Evolutionary conservation across 805 yeast genomes (phyloP).

Genomic region (Debaryomyces tyrocola): DNA sequence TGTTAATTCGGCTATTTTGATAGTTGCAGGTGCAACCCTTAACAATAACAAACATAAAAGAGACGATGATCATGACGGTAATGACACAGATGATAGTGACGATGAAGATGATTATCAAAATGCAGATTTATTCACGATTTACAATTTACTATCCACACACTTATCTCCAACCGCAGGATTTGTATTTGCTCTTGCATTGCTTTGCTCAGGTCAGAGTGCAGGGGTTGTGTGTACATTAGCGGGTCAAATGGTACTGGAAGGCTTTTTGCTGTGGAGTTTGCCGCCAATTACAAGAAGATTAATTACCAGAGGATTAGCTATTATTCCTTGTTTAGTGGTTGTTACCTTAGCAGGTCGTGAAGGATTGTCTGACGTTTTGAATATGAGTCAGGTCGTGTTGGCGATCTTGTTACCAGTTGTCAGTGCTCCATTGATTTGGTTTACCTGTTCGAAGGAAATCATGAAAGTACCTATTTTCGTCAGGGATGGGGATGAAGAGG

Average conservation of each 20-base stretch:
- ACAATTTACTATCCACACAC: conserved; percentile 64
- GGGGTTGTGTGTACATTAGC: conserved; percentile 93
- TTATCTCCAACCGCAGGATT: conserved; percentile 85
- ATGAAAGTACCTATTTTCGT: conserved; percentile 55
- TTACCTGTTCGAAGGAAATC: conserved; percentile 66
- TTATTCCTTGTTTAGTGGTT: conserved; percentile 79
- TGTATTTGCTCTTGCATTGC: conserved; percentile 83
- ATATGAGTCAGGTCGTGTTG: conserved; percentile 80
- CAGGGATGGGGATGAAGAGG: conserved; percentile 30
- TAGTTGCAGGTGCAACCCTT: conserved; percentile 89
- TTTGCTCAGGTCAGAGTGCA: conserved; percentile 92
- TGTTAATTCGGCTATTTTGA: conserved; percentile 85
- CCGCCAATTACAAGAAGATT: conserved; percentile 81
- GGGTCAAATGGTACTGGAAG: conserved; percentile 92
- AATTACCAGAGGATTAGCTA: conserved; percentile 79
- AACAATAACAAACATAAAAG: conserved; percentile 33
- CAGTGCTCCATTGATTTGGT: conserved; percentile 82
- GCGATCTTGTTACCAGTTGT: conserved; percentile 82
- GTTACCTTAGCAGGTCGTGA: conserved; percentile 74
- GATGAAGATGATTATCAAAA: conserved; percentile 24
- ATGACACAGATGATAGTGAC: conserved; percentile 18
- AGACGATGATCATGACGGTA: conserved; percentile 7
- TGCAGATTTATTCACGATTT: conserved; percentile 83
- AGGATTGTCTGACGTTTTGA: conserved; percentile 73
- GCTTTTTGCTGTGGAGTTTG: conserved; percentile 76